Evolutionary conservation across 2,329 filamentous ascomycete species (phyloP), one percentile per base, ranked within the genome.

Genomic region (Xylaria sp.): DNA sequence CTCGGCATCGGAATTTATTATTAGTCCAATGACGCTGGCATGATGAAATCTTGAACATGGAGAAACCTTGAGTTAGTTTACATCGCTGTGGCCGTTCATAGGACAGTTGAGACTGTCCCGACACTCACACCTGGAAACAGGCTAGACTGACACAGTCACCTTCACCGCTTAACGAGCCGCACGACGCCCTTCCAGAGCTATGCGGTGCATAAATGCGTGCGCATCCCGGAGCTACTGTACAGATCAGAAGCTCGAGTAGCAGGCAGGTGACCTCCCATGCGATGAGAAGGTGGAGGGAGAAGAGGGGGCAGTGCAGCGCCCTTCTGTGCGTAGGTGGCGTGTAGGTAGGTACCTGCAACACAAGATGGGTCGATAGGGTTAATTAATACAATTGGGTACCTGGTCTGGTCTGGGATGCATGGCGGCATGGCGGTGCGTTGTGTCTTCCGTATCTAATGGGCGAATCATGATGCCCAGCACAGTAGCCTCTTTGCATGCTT

Each of bases 81-180:
- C n/a, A n/a, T n/a, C n/a, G n/a, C 41, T 29, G 9, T 29, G 31
- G 31, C 31, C 13, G 31, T 13, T 25, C 15, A 13, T 21, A 23
- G 40, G 25, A 43, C 25, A 21, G 31, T 40, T 44, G 33, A 44
- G 15, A 7, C 41, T 11, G 8, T 15, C 11, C 19, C 19, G 6
- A 1, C 29, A 19, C 29, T 23, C 19, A 35, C 9, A 52, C 19
- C 17, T 40, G 55, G 35, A 33, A 46, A 40, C 23, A 56, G 47
- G 41, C 52, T 43, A 49, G 46, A 13, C 35, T 47, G 44, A 19
- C 23, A n/a, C 52, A 29, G 29, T 38, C 17, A n/a, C 49, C 29
- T 55, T 63, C 63, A 65, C 63, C 63, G 63, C 63, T 56, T 38
- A 44, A 63, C 57, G 35, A 63, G 48, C 54, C 54, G 56, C 54